Base-by-base conservation (phyloP, 129 eudicot species). In the Artemisia tridentata region DNA sequence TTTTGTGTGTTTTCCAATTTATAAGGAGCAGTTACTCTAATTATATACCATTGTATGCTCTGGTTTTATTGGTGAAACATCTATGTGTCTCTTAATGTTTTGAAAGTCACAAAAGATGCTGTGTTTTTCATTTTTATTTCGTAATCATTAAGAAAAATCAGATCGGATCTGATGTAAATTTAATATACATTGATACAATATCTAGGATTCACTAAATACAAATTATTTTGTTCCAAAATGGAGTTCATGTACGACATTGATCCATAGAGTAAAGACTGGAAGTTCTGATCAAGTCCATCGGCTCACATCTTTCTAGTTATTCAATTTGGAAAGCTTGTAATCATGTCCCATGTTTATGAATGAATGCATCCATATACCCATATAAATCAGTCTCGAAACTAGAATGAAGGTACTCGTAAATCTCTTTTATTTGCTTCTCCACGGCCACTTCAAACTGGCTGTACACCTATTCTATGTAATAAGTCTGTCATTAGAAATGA, bases 381-480 rank as follows among this genome's bases (percentile, higher is more conserved):
- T 60, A 27, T 23, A 25, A 3, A 29, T 29, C 54, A 34, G 48
- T 14, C 63, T 18, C 19, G 25, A 50, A 15, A 76, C 69, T 61
- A 11, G 50, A 18, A 43, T 34, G 0, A n/a, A 76, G 11, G 58
- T 69, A 61, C 8, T 45, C n/a, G 46, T 21, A 75, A 3, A 75
- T 78, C 7, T 80, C 75, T 66, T 74, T 75, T 20, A 73, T 3
- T 34, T 46, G 12, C 61, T 77, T 76, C 19, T 81, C 85, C 43
- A 82, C 11, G 0, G 68, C 76, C 65, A 71, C 25, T 48, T 79
- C 78, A 3, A 64, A 67, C 59, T 79, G 75, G 43, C 55, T 79
- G 20, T 78, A 67, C 50, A 86, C 6, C 86, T 86, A 84, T 6
- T 86, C 84, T 55, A 81, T 27, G 79, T 84, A 86, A 31, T 58